These are phyloP conservation scores for Larix sibirica DNA, from an alignment of 83 land plant genomes.

Conservation along the genomic window DNA sequence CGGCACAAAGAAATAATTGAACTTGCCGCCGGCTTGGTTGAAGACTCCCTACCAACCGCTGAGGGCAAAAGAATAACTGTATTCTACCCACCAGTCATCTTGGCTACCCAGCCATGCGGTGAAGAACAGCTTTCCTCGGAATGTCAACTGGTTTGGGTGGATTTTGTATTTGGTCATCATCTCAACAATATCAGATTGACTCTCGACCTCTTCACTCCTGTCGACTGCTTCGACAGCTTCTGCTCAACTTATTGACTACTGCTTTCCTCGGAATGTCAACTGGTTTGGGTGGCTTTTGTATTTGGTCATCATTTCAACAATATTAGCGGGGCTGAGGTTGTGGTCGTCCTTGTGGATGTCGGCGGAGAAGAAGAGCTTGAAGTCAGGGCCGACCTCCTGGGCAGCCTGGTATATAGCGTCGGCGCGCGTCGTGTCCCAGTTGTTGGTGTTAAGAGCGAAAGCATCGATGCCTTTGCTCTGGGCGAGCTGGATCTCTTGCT, in stretches of 20 bases:
- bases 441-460: neutral
- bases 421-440: neutral
- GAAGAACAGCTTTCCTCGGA: constrained; percentile 15
- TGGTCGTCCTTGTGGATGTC: neutral
- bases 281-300: constrained; percentile 2
- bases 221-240: no score
- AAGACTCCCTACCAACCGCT: constrained; percentile 22
- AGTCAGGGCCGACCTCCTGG: neutral
- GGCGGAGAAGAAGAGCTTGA: neutral
- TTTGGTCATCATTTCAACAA: neutral
- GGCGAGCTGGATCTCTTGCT: neutral
- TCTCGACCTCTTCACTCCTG: no score
- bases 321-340: neutral
- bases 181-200: no score
- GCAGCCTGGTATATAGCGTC: neutral
- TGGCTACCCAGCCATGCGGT: neutral
- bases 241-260: no score
- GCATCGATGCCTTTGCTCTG: neutral
- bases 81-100: neutral
- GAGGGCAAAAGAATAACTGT: constrained; percentile 10
- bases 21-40: constrained; percentile 4
- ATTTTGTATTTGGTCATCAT: constrained; percentile 11
- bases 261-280: constrained; percentile 6
- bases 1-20: constrained; percentile 24
- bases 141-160: neutral